Conservation (phyloP, 1,139 yeast genomes). For the Magnusiomyces ingens region DNA sequence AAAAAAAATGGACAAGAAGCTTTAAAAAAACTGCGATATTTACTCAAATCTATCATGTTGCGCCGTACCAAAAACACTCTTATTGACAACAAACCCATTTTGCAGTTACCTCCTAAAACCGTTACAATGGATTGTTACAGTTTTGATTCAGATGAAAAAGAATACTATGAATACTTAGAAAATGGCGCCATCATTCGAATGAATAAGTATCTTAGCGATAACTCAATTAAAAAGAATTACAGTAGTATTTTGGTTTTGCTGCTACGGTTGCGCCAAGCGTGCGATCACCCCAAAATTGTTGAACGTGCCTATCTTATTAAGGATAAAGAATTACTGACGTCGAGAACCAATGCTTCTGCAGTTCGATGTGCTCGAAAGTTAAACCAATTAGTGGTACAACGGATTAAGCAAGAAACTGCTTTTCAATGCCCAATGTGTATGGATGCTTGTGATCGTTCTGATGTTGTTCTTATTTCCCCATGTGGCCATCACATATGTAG, state of each 20-base stretch:
- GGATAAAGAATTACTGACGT: conserved; percentile 10
- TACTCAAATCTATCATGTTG: conserved; percentile 68
- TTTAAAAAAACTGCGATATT: conserved; percentile 59
- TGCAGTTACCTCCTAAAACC: conserved; percentile 63
- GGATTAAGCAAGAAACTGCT: conserved; percentile 25
- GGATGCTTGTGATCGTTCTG: conserved; percentile 48
- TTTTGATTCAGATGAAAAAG: conserved; percentile 48
- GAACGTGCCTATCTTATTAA: conserved; percentile 44
- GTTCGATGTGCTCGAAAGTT: conserved; percentile 20
- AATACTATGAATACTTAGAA: conserved; percentile 56
- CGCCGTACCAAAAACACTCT: conserved; percentile 69
- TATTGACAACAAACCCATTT: conserved; percentile 70
- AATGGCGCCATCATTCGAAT: conserved; percentile 52
- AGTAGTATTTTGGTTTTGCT: conserved; percentile 65
- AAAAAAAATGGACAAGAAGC: conserved; percentile 36
- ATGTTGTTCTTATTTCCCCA: conserved; percentile 30
- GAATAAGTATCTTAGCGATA: conserved; percentile 40
- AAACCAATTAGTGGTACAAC: conserved; percentile 17
- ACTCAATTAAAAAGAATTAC: conserved; percentile 35
- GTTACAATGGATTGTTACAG: conserved; percentile 42
- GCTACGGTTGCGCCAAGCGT: conserved; percentile 80
- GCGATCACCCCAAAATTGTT: conserved; percentile 76
- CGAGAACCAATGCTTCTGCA: conserved; percentile 17
- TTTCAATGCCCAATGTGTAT: conserved; percentile 64
- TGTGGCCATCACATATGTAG: conserved; percentile 32